A percentile compares a stretch with the other conserved stretches of the same genome.
These are phyloP conservation scores for Simplicillium sp. DNA, from an alignment of 2,329 filamentous ascomycete species.

Conservation along the genomic window DNA sequence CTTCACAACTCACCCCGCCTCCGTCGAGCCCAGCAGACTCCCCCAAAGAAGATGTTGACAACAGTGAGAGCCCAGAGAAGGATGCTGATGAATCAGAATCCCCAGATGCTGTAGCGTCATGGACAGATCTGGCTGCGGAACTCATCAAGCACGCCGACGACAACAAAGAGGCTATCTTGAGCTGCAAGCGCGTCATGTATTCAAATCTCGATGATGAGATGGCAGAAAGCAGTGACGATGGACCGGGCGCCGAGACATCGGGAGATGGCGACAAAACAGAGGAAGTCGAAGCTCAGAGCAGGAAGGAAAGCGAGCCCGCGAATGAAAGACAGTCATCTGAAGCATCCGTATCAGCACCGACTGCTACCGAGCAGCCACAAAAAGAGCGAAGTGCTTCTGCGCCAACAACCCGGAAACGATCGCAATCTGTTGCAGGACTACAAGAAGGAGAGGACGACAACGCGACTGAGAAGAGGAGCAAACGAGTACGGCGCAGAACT, in stretches of 20 bases:
- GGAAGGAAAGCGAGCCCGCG: background rate
- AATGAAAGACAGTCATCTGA: background rate
- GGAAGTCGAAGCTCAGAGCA: background rate
- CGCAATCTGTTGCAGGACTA: constrained; percentile 52
- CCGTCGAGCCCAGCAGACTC: constrained; percentile 9
- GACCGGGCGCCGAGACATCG: too few relatives aligned
- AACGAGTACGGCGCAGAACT: constrained; percentile 49
- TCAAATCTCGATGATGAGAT: too few relatives aligned
- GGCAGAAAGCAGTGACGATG: too few relatives aligned
- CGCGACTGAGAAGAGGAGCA: constrained; percentile 52
- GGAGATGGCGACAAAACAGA: background rate
- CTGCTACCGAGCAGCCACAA: constrained; percentile 14
- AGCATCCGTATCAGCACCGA: background rate
- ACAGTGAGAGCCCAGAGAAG: constrained; percentile 4
- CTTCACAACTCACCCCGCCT: constrained; percentile 24
- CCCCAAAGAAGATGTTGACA: constrained; percentile 3
- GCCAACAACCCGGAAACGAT: constrained; percentile 43
- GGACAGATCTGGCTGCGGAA: constrained; percentile 23
- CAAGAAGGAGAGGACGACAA: constrained; percentile 48
- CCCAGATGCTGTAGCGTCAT: constrained; percentile 14
- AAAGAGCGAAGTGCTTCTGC: constrained; percentile 28
- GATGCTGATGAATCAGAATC: constrained; percentile 12
- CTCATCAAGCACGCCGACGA: constrained; percentile 22
- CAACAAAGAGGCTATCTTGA: constrained; percentile 11
- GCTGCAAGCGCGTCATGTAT: background rate